Percentiles rank a stretch among this genome's conserved stretches.
Conservation (phyloP, 2,329 filamentous ascomycete species). For the Cladosporium sphaerospermum region DNA sequence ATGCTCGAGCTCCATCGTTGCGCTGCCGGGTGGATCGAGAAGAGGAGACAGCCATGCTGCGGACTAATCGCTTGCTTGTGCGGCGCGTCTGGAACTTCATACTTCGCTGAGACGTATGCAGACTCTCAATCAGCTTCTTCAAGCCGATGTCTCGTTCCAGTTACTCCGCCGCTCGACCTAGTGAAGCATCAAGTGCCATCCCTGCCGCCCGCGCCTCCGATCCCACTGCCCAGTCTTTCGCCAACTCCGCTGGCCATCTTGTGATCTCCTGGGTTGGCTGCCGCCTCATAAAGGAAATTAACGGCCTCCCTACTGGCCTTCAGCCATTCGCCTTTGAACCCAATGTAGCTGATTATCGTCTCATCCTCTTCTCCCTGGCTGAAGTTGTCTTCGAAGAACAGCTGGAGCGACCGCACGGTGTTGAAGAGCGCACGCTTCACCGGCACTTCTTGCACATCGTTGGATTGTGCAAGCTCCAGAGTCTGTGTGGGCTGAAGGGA, state of each 20-base stretch:
- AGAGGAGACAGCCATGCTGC: constrained; percentile 2
- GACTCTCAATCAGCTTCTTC: background rate
- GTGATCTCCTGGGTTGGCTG: constrained; percentile 86
- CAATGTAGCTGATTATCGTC: constrained; percentile 73
- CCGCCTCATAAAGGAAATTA: constrained; percentile 87
- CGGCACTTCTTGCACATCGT: constrained; percentile 78
- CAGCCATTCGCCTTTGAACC: constrained; percentile 94
- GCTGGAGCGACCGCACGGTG: constrained; percentile 69
- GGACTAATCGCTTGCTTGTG: background rate
- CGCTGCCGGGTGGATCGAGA: background rate
- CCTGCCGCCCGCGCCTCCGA: constrained; percentile 29
- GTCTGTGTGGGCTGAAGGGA: constrained; percentile 60
- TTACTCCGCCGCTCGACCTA: background rate
- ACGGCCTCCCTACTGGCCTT: constrained; percentile 73
- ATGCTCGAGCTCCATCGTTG: constrained; percentile 5
- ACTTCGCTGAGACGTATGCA: background rate
- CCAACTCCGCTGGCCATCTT: constrained; percentile 40
- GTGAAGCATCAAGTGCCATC: background rate
- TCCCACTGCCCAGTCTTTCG: constrained; percentile 26
- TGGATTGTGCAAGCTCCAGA: constrained; percentile 68
- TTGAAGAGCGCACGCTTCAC: constrained; percentile 86
- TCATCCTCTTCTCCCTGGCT: constrained; percentile 68
- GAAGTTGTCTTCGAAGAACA: constrained; percentile 94
- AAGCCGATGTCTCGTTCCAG: background rate
- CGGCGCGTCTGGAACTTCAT: background rate